Conservation (phyloP, 2,329 filamentous ascomycete species). For the Ascochyta koolunga region DNA sequence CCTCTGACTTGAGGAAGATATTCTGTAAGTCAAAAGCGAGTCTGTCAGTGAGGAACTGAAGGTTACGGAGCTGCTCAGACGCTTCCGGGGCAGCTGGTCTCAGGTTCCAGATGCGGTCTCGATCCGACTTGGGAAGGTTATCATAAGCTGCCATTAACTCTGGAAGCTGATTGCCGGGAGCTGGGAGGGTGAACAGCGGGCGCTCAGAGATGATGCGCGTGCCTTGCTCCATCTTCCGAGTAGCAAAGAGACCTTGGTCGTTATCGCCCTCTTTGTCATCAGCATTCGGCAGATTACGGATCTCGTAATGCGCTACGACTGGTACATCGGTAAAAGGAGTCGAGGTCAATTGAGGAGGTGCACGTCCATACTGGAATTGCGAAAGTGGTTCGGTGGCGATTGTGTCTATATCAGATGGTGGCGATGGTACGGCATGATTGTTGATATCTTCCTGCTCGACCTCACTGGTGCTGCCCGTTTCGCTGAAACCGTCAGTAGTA, state of each 20-base stretch:
- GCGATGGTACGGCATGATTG: background rate
- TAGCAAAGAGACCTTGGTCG: conserved; percentile 20
- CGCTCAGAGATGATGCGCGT: conserved; percentile 26
- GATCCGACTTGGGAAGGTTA: conserved; percentile 7
- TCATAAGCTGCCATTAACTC: conserved; percentile 9
- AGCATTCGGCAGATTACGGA: background rate
- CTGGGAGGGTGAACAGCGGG: conserved; percentile 8
- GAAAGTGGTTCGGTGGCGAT: conserved; percentile 3
- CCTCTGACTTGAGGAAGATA: background rate
- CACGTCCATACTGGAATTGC: background rate
- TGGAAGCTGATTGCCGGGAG: conserved; percentile 2
- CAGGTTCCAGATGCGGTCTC: conserved; percentile 8
- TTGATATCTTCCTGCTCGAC: background rate
- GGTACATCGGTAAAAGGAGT: background rate
- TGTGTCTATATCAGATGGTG: conserved; percentile 6
- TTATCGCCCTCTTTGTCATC: background rate
- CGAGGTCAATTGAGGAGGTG: background rate
- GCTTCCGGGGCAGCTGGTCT: conserved; percentile 1
- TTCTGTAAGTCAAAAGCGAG: background rate
- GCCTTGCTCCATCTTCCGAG: conserved; percentile 9
- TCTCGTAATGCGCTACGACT: conserved; percentile 11
- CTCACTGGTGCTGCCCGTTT: background rate
- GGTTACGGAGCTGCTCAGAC: conserved; percentile 4
- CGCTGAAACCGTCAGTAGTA: background rate
- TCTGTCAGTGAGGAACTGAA: background rate